Base-by-base conservation (phyloP, 441 rosid genomes). In the Adansonia madagascariensis region DNA sequence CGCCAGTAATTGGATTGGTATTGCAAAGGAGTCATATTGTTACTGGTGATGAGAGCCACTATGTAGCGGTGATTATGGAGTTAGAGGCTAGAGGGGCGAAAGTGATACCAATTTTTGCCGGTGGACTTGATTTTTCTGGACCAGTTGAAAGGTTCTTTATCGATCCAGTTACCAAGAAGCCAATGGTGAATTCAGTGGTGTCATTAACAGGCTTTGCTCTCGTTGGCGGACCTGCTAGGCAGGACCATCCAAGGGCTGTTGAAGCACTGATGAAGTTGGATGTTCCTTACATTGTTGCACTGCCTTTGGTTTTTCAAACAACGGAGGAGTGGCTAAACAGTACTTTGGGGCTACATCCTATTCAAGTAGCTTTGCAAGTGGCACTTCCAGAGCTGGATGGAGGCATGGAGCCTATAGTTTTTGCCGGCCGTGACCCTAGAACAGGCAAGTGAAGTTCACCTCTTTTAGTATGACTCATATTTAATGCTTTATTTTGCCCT, bases 221-320 rank as follows among this genome's bases (percentile, higher is more conserved):
- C 64, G 99, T 96, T 72, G 99, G 99, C 55, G 99, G 99, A 60
- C 99, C 99, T 9, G 98, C 99, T 35, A 91, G 98, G 90, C 98
- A 96, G 84, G 99, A 96, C 72, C 99, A 96, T 83, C 98, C 98
- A 0, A 89, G 98, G 87, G 99, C 99, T 27, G 76, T 96, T 39
- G 95, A 96, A 87, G 98, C 96, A 15, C 76, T 96, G 83, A 91
- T 15, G 78, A 96, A 94, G 91, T 98, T 94, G 2, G 91, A 96
- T 75, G 98, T 94, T 79, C 99, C 99, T 80, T 96, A 96, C 78
- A 63, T 94, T 22, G 98, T 96, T 75, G 99, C 98, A 0, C 64
- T 96, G 85, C 99, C 98, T 72, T 80, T 96, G 85, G 99, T 96
- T 83, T 96, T 96, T 76, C 99, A 96, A 84, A 96, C 99, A 56